phyloP scores from a whole-genome alignment of 345 rosid genomes.

The Euclidium syriacum region DNA sequence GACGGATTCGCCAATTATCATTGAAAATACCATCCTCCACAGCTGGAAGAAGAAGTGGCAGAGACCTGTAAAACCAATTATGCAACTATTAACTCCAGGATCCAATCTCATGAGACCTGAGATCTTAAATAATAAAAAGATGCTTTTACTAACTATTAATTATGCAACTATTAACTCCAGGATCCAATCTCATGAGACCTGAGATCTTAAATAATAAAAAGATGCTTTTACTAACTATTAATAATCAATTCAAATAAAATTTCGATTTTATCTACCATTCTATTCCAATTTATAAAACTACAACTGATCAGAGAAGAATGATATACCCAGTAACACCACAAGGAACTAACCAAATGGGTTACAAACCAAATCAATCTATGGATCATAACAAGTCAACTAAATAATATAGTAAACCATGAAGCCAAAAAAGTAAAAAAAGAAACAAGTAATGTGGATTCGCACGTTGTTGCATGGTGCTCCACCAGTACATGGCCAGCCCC shows the following conservation, averaged over 20 bases:
- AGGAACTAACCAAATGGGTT: slow-evolving; percentile 1
- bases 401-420: not conserved
- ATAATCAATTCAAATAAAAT: not conserved
- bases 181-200: not conserved
- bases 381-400: not conserved
- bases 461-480: slow-evolving; percentile 98
- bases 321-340: not conserved
- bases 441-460: slow-evolving; percentile 4
- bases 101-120: not conserved
- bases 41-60: slow-evolving; percentile 97
- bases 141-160: not conserved
- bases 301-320: not conserved
- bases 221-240: not conserved
- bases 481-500: slow-evolving; percentile 98
- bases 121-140: not conserved
- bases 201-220: not conserved
- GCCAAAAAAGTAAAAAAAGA: not conserved
- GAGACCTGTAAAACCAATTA: slow-evolving; percentile 49
- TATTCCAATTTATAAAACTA: not conserved
- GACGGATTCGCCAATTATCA: slow-evolving; percentile 98
- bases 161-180: too few relatives aligned
- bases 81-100: not conserved
- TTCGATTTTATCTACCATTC: not conserved
- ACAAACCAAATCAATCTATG: not conserved
- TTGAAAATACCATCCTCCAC: slow-evolving; percentile 98